Percentiles rank a stretch among this genome's conserved stretches.
These are phyloP conservation scores for Pilasporangium apinafurcum DNA, from an alignment of 352 stramenopile species.

Conservation along the genomic window DNA sequence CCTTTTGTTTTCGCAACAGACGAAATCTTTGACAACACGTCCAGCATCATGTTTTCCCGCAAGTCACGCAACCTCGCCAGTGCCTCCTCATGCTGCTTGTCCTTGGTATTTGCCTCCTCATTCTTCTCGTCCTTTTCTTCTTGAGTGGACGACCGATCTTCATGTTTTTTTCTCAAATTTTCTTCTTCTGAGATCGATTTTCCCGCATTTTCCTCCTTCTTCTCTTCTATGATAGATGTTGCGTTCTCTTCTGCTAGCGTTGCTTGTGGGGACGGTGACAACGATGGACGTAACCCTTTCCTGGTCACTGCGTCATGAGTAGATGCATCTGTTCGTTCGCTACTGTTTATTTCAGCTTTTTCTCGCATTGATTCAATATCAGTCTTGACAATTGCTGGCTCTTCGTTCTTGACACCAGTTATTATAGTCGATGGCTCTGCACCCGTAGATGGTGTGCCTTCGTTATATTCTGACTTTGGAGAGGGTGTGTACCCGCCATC, in stretches of 20 bases:
- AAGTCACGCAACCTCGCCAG: slow-evolving; percentile 38
- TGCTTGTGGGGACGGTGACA: too few species aligned
- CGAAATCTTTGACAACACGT: slow-evolving; percentile 77
- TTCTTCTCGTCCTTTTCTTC: slow-evolving; percentile 2
- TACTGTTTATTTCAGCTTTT: too few species aligned
- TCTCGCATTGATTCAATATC: too few species aligned
- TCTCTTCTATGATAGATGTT: too few species aligned
- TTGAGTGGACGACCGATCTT: background rate
- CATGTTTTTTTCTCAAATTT: background rate
- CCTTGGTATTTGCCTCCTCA: slow-evolving; percentile 3
- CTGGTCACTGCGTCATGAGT: too few species aligned
- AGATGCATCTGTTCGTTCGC: too few species aligned
- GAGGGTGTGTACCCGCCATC: slow-evolving; percentile 16
- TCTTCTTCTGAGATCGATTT: background rate
- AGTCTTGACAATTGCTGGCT: too few species aligned
- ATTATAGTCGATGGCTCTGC: too few species aligned
- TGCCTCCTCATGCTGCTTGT: slow-evolving; percentile 12
- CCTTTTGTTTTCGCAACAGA: slow-evolving; percentile 71
- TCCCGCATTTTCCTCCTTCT: slow-evolving; percentile 1
- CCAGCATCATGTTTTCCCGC: slow-evolving; percentile 66
- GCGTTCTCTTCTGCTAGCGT: too few species aligned
- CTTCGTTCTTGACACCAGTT: slow-evolving; percentile 5
- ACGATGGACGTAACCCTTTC: too few species aligned
- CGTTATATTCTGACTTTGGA: slow-evolving; percentile 9
- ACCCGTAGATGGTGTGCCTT: too few species aligned